Evolutionary conservation across 495 filamentous ascomycete genomes (phyloP), one percentile per base, ranked within the genome.

Genomic region (Penicillium parvum): DNA sequence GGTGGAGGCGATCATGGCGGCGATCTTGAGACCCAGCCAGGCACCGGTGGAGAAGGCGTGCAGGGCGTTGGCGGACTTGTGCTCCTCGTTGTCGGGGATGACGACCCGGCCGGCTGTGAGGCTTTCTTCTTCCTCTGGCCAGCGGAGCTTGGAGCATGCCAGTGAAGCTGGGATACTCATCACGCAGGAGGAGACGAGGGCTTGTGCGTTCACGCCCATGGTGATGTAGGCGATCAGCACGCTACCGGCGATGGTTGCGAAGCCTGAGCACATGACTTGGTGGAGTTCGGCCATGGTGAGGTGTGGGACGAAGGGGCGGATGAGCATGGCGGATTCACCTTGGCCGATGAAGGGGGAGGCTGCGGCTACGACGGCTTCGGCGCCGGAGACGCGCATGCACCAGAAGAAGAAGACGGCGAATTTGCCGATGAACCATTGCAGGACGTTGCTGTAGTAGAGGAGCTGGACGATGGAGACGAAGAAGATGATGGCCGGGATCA

Each of bases 311-410:
- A 90, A 96, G 5, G 88, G 88, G 26, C 81, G 80, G 68, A 96
- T 88, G 37, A 96, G 69, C 84, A 96, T 91, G 23, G 86, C 90
- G 6, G 85, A 90, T 72, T 96, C 90, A 49, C 90, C 90, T 68
- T 92, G 89, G 21, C 90, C 90, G 50, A 95, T 90, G 66, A 95
- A 96, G 1, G 90, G 90, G 4, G 89, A 90, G n/a, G 90, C 90
- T 30, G 89, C 85, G 20, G 90, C 90, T 19, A 95, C 90, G 20
- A 96, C 85, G 16, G 90, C 88, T 59, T 95, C 90, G 32, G 86
- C 88, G 28, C 90, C 90, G n/a, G 88, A 92, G n/a, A 95, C 86
- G 7, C 78, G 73, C 74, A 96, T 82, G 30, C 65, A 72, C 84
- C 86, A 94, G 76, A 90, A 92, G 77, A 96, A 94, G 64, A 95